Evolutionary conservation across 129 eudicot species (phyloP).

Genomic region (Saposhnikovia divaricata): DNA sequence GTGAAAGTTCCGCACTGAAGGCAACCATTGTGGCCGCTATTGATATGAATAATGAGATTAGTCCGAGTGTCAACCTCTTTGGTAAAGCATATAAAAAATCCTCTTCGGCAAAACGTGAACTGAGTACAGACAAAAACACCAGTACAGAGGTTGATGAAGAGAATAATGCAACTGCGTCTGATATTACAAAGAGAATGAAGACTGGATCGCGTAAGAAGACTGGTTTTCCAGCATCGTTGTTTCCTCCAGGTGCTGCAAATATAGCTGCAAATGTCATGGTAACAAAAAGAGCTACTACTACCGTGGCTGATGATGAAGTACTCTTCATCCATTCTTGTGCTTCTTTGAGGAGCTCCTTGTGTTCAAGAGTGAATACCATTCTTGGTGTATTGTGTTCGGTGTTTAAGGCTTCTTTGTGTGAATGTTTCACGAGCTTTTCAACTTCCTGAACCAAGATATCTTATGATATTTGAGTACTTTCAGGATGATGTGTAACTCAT

Average conservation of each 20-base stretch:
- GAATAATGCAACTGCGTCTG: conserved; percentile 13
- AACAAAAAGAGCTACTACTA: conserved; percentile 12
- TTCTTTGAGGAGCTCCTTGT: neutral
- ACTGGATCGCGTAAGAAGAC: neutral
- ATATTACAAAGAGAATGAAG: neutral
- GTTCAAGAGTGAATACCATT: conserved; percentile 11
- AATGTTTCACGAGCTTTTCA: neutral
- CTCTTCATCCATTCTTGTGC: conserved; percentile 19
- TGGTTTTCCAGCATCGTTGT: conserved; percentile 6
- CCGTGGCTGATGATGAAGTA: conserved; percentile 6
- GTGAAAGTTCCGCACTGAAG: neutral
- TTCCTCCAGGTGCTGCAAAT: conserved; percentile 18
- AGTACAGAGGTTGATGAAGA: conserved; percentile 15
- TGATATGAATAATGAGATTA: neutral
- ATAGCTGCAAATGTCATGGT: conserved; percentile 8
- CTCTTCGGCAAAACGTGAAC: conserved; percentile 4
- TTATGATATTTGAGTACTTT: neutral
- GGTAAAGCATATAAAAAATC: conserved; percentile 15
- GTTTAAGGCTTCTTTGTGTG: neutral
- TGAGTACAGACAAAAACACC: conserved; percentile 17
- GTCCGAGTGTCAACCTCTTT: neutral
- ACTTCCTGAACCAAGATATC: conserved; percentile 15
- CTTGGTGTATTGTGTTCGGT: neutral
- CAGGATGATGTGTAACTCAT: neutral
- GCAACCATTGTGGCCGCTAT: neutral